Percentiles rank a stretch among this genome's conserved stretches.
These are phyloP conservation scores for Laguncularia racemosa DNA, from an alignment of 345 rosid species.

Conservation along the genomic window DNA sequence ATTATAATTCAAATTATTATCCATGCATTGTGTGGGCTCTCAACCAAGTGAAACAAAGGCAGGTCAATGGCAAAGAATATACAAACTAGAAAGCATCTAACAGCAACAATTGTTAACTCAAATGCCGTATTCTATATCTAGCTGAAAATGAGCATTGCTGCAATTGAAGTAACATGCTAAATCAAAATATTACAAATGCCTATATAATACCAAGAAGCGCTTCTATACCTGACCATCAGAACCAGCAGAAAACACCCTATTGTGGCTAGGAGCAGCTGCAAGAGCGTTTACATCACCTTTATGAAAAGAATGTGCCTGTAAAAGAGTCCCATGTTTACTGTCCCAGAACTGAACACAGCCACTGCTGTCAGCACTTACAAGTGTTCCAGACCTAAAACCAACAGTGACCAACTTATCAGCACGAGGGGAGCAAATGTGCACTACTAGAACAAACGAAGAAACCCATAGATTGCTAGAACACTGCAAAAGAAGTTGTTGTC, in stretches of 20 bases:
- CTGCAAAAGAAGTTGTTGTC: neutral
- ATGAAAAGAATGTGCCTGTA: slow-evolving; percentile 73
- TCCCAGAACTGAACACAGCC: slow-evolving; percentile 97
- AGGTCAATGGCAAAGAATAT: no score
- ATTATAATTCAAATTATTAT: no score
- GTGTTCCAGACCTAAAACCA: slow-evolving; percentile 51
- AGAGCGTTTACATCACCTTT: slow-evolving; percentile 85
- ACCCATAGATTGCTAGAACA: no score
- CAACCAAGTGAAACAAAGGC: no score
- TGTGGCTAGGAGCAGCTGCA: slow-evolving; percentile 81
- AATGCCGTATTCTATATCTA: no score
- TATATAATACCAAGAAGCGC: neutral
- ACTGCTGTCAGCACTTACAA: slow-evolving; percentile 91
- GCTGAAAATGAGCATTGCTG: neutral
- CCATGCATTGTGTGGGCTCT: no score
- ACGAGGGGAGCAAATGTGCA: no score
- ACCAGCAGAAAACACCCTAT: slow-evolving; percentile 85
- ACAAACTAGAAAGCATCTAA: no score
- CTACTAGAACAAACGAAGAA: no score
- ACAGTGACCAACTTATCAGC: slow-evolving; percentile 4
- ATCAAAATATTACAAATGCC: neutral
- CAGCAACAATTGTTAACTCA: no score
- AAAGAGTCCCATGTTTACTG: slow-evolving; percentile 69
- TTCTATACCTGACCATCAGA: slow-evolving; percentile 83
- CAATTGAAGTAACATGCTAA: neutral